phyloP scores from a whole-genome alignment of 1,284 basidiomycete species.

The Ustilago crameri region DNA sequence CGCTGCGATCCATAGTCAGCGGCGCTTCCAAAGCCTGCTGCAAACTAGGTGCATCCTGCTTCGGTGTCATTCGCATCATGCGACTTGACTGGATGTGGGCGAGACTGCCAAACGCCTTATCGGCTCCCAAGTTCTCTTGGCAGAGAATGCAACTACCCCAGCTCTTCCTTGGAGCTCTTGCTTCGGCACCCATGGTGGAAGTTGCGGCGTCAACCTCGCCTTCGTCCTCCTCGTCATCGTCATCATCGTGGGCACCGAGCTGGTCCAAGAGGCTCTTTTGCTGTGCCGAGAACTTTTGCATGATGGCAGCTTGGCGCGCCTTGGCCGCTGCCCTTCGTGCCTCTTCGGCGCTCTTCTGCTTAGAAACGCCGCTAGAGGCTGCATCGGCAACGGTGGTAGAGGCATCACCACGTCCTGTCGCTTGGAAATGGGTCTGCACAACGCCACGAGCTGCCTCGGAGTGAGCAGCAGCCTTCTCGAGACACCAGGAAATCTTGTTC shows the following conservation, averaged over 20 bases:
- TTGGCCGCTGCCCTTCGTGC: constrained; percentile 59
- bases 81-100: constrained; percentile 89
- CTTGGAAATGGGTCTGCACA: constrained; percentile 22
- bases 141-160: constrained; percentile 94
- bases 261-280: constrained; percentile 62
- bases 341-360: constrained; percentile 48
- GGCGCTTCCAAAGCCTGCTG: constrained; percentile 78
- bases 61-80: constrained; percentile 81
- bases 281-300: constrained; percentile 66
- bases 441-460: constrained; percentile 16
- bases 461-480: constrained; percentile 43
- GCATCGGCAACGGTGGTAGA: constrained; percentile 10
- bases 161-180: constrained; percentile 34
- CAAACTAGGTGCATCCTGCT: constrained; percentile 75
- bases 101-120: constrained; percentile 85
- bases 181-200: constrained; percentile 14
- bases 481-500: constrained; percentile 54
- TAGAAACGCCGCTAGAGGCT: constrained; percentile 5
- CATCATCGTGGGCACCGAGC: constrained; percentile 59
- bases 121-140: constrained; percentile 86
- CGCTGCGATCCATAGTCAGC: constrained; percentile 61
- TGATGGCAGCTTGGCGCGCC: constrained; percentile 65
- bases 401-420: constrained; percentile 30
- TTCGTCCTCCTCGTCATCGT: constrained; percentile 54
- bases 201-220: constrained; percentile 40